Evolutionary conservation across 2,329 filamentous ascomycete genomes (phyloP), one percentile per base, ranked within the genome.

Genomic region (Fusarium nurragi): DNA sequence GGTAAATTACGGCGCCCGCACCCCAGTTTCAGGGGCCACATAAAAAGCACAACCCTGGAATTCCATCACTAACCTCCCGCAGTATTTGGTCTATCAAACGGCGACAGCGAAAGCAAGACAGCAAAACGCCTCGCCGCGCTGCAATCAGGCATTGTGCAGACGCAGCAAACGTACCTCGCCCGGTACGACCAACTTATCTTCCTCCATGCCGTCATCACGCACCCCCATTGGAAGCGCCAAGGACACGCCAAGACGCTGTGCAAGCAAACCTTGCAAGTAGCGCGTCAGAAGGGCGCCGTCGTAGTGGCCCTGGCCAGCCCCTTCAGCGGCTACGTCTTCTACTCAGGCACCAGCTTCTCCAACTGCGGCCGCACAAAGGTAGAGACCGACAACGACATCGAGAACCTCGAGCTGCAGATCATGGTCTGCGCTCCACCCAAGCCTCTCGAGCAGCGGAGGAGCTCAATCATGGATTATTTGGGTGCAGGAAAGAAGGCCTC

Each of bases 151-250:
- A 67, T 67, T 13, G 50, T 50, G 26, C 40, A 67, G 23, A 64
- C 59, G 9, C 64, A 67, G 54, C 64, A 67, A 34, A 67, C 60
- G 4, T 67, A 67, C 40, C 64, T 67, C 19, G 48, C 38, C 28
- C 59, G 50, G 22, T 36, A 67, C 30, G 49, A 45, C 18, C 48
- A 67, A 21, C n/a, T 67, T 28, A 56, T 67, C 43, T 67, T 67
- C 37, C 54, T 67, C 34, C 64, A 67, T 65, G 64, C 64, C 64
- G 64, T 67, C 64, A 67, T 67, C 54, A 67, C 64, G 34, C 64
- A 67, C 47, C 64, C 64, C 14, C 64, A 67, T 50, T 60, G 57
- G 54, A 67, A 60, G 37, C 64, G 55, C 32, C 64, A 67, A 41
- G 64, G 64, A 10, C 67, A 49, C 41, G 64, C 64, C 59, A 67